Conservation (phyloP, 192 early-diverging fungal genomes). For the Borealophlyctis nickersoniae region DNA sequence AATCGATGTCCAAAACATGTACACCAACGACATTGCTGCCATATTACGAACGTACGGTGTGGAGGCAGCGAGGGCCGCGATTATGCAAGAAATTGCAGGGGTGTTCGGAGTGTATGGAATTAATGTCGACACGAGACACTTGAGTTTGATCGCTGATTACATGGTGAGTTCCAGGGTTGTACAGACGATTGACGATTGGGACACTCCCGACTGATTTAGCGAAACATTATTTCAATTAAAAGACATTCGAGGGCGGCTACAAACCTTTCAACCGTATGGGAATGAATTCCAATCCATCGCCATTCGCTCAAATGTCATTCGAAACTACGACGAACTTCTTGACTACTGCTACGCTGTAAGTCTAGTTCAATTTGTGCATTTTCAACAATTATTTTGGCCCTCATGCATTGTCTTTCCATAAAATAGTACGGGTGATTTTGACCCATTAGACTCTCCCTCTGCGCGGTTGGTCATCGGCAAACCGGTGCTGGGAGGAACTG, state of each 20-base stretch:
- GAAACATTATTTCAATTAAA: too few relatives aligned
- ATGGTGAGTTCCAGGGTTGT: constrained; percentile 72
- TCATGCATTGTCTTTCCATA: neutral
- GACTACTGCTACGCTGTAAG: constrained; percentile 75
- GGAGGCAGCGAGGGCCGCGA: constrained; percentile 89
- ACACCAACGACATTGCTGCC: constrained; percentile 97
- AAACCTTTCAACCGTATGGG: constrained; percentile 97
- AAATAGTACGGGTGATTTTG: constrained; percentile 70
- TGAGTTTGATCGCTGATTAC: constrained; percentile 95
- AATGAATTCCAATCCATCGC: constrained; percentile 85
- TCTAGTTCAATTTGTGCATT: constrained; percentile 8
- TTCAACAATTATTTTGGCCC: neutral
- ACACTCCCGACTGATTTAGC: constrained; percentile 3
- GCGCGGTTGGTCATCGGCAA: constrained; percentile 92
- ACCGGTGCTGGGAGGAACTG: constrained; percentile 89
- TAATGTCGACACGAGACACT: constrained; percentile 88
- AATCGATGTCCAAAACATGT: constrained; percentile 83
- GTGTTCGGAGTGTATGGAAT: constrained; percentile 97
- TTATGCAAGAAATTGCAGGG: constrained; percentile 85
- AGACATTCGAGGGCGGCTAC: constrained; percentile 98
- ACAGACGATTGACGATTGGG: neutral
- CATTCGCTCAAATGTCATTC: constrained; percentile 97
- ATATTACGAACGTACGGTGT: constrained; percentile 93
- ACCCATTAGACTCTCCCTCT: constrained; percentile 85
- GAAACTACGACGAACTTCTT: constrained; percentile 96